Percentiles rank a stretch among this genome's conserved stretches.
phyloP scores from a whole-genome alignment of 352 stramenopile species.

The Pythium grandisporangium region DNA sequence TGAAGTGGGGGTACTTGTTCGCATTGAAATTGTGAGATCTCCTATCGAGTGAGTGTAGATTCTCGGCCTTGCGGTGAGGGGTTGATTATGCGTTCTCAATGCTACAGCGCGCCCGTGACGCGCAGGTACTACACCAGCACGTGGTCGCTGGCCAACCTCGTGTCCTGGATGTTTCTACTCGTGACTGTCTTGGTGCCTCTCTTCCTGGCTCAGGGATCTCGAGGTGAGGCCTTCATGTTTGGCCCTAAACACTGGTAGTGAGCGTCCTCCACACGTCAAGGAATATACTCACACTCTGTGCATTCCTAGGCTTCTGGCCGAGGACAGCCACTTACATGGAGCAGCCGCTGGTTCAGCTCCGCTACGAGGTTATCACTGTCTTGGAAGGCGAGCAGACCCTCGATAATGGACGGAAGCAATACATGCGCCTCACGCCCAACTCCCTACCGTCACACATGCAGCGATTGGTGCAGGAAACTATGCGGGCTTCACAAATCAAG shows the following conservation, averaged over 20 bases:
- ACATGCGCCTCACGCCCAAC: constrained; percentile 23
- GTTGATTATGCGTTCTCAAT: constrained; percentile 35
- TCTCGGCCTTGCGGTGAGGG: neutral
- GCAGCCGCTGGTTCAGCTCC: constrained; percentile 40
- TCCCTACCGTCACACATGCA: constrained; percentile 31
- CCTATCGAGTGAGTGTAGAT: neutral
- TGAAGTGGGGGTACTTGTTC: too few species aligned
- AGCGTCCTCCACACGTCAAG: too few species aligned
- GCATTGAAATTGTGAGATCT: neutral
- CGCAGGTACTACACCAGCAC: constrained; percentile 47
- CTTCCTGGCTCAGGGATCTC: constrained; percentile 41
- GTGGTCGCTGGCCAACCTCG: constrained; percentile 41
- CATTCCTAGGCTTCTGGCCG: constrained; percentile 60
- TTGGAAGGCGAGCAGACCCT: constrained; percentile 33
- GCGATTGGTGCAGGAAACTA: constrained; percentile 28
- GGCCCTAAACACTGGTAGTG: too few species aligned
- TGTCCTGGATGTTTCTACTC: constrained; percentile 26
- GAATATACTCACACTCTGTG: too few species aligned
- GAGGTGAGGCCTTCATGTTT: too few species aligned
- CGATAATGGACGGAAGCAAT: constrained; percentile 2
- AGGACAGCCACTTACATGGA: constrained; percentile 50
- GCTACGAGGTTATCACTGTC: constrained; percentile 51
- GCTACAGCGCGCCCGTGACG: constrained; percentile 34
- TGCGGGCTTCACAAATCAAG: constrained; percentile 26
- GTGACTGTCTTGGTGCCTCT: constrained; percentile 39